Evolutionary conservation across 148 eudicot genomes (phyloP).

Genomic region (Cornus suecica): DNA sequence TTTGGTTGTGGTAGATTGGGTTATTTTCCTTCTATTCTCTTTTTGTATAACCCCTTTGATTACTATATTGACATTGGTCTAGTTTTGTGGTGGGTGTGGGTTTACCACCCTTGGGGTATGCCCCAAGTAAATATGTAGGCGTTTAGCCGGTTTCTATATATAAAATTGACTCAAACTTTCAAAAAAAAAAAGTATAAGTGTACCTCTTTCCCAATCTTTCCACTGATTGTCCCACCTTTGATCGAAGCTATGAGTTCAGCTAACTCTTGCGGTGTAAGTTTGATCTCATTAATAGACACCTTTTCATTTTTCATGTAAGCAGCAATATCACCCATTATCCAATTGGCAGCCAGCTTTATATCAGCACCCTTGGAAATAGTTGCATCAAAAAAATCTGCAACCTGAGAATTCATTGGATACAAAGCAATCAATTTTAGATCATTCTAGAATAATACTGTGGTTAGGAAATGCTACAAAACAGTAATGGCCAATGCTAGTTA

Average conservation of each 20-base stretch:
- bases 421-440: background rate
- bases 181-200: background rate
- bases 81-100: too few relatives aligned
- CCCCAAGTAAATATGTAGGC: too few relatives aligned
- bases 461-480: background rate
- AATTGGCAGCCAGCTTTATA: slow-evolving; percentile 86
- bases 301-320: slow-evolving; percentile 85
- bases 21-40: too few relatives aligned
- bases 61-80: too few relatives aligned
- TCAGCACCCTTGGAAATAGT: slow-evolving; percentile 75
- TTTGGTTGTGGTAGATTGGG: too few relatives aligned
- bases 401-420: slow-evolving; percentile 39
- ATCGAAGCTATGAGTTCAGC: slow-evolving; percentile 84
- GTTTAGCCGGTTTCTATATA: too few relatives aligned
- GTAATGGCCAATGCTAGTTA: background rate
- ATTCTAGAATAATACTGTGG: background rate
- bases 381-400: slow-evolving; percentile 87
- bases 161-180: too few relatives aligned
- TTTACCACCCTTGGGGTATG: too few relatives aligned
- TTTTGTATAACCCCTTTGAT: too few relatives aligned
- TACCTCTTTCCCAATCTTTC: slow-evolving; percentile 98
- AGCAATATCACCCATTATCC: slow-evolving; percentile 99
- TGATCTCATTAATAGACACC: slow-evolving; percentile 63
- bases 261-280: slow-evolving; percentile 75
- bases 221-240: slow-evolving; percentile 80